Evolutionary conservation across 306 rosid species (phyloP), one percentile per base, ranked within the genome.

Genomic region (Rosa chinensis): DNA sequence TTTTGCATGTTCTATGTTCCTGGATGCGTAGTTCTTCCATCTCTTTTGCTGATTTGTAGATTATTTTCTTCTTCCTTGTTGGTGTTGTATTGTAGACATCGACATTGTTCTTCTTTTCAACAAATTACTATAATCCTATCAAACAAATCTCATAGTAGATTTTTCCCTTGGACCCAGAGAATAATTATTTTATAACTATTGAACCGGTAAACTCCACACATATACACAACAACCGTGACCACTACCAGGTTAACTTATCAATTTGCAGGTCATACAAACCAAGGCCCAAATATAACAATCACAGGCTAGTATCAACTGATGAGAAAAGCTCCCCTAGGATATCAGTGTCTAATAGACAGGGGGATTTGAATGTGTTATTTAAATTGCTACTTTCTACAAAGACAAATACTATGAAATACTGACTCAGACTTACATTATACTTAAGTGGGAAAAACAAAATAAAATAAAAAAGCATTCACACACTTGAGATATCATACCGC

Each of bases 401-500:
- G 68, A 74, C 0, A 32, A 58, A 20, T 32, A 49, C 39, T 43
- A 37, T 3, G 35, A 66, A 61, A 18, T 45, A 9, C 62, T 1
- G 48, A 52, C 58, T 13, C n/a, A 56, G 63, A 21, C 63, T 44
- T 8, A 48, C 59, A 18, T 25, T 35, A 78, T 0, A 21, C 37
- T 37, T 12, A 11, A 32, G 37, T 32, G 37, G 37, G 3, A 32
- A 32, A 32, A 25, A 17, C 2, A 53, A 23, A 45, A 6, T 23
- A 64, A 48, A 48, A 2, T 7, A 48, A 3, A 55, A 18, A 55
- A 17, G 18, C 8, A 20, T 6, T 3, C 25, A 2, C 67, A 4
- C 35, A 49, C 16, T 25, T 8, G 72, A 70, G 69, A 82, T 74
- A 74, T 80, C 83, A 17, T 88, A 94, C 99, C 99, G 97, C 43